phyloP scores from a whole-genome alignment of 257 asterid genomes.

The Solanum peruvianum region DNA sequence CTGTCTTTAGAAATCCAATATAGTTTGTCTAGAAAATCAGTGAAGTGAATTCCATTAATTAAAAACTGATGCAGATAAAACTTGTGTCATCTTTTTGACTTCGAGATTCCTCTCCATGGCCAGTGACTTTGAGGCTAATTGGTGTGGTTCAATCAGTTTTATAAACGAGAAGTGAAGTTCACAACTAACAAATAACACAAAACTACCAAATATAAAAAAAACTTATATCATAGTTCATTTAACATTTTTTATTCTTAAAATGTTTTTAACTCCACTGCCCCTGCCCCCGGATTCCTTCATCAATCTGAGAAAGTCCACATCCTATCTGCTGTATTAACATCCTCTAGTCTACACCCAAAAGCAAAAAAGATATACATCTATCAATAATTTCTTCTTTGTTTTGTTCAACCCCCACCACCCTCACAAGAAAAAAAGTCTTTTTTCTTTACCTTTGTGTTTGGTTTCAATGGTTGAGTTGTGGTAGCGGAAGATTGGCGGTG shows the following conservation, averaged over 20 bases:
- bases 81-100: too few species aligned
- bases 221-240: background rate
- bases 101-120: too few species aligned
- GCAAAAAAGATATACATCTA: background rate
- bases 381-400: background rate
- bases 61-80: too few species aligned
- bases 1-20: background rate
- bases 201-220: background rate
- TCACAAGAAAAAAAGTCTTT: background rate
- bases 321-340: background rate
- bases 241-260: background rate
- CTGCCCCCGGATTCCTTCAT: background rate
- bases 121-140: too few species aligned
- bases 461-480: background rate
- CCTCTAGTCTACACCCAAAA: background rate
- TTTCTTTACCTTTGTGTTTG: background rate
- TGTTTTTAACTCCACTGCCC: background rate
- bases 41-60: background rate
- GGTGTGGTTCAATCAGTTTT: too few species aligned
- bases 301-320: background rate
- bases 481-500: background rate
- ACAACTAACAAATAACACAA: background rate
- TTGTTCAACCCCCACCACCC: background rate
- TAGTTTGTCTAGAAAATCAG: background rate
- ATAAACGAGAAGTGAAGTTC: background rate